Evolutionary conservation across 306 rosid genomes (phyloP).

Genomic region (Macrotyloma uniflorum): DNA sequence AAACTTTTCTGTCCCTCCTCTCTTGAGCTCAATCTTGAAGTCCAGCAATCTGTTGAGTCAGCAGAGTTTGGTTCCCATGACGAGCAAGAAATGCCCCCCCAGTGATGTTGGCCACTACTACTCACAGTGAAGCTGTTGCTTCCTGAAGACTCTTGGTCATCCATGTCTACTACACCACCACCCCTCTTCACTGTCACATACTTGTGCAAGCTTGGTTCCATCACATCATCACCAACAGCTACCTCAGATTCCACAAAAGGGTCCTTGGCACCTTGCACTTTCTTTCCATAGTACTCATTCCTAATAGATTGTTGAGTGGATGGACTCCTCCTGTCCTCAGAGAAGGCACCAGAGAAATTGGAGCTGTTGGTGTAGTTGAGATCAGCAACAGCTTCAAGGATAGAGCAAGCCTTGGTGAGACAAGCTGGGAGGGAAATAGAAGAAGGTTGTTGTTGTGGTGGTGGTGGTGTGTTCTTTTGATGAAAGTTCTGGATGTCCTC

Average conservation of each 20-base stretch:
- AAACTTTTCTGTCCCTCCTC: slow-evolving; percentile 38
- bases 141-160: slow-evolving; percentile 90
- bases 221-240: slow-evolving; percentile 66
- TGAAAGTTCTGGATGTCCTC: slow-evolving; percentile 93
- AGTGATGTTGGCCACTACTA: slow-evolving; percentile 54
- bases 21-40: slow-evolving; percentile 54
- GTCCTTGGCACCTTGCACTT: slow-evolving; percentile 40
- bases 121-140: slow-evolving; percentile 77
- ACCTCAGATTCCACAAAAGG: slow-evolving; percentile 90
- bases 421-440: slow-evolving; percentile 80
- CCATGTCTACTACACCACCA: slow-evolving; percentile 62
- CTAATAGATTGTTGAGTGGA: slow-evolving; percentile 49
- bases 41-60: slow-evolving; percentile 75
- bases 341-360: slow-evolving; percentile 51
- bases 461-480: slow-evolving; percentile 57
- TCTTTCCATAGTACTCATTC: slow-evolving; percentile 48
- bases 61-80: slow-evolving; percentile 91
- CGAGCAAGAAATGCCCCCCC: slow-evolving; percentile 62
- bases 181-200: slow-evolving; percentile 91
- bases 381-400: slow-evolving; percentile 94
- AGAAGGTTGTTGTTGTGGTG: slow-evolving; percentile 3
- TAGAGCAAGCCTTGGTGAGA: slow-evolving; percentile 92
- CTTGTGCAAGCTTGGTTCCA: slow-evolving; percentile 92
- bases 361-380: slow-evolving; percentile 77
- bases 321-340: slow-evolving; percentile 50